Evolutionary conservation across 768 basidiomycete genomes (phyloP), one percentile per base, ranked within the genome.

Genomic region (Hericium coralloides): DNA sequence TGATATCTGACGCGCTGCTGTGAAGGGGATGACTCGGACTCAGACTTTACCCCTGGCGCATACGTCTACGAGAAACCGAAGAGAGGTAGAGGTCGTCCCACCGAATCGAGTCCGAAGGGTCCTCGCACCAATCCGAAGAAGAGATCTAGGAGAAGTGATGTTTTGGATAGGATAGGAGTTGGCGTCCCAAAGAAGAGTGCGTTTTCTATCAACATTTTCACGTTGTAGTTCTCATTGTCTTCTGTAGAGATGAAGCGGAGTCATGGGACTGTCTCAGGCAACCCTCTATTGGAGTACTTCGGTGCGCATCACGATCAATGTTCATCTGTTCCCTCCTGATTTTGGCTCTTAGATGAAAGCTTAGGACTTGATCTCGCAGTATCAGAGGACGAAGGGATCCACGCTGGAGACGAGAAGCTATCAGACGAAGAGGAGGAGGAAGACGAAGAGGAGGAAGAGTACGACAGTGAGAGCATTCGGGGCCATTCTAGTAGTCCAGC

Each of bases 21-120:
- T 60, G n/a, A n/a, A 75, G 79, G 77, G 53, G 59, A 65, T 2
- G 79, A 80, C 62, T 76, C 78, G 0, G 79, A 81, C 62, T 71
- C 77, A 36, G 79, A 80, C 50, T 81, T 81, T 60, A 72, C 70
- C 25, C 70, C 77, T 3, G 76, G 76, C 1, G 58, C 64, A 7
- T 74, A 73, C 58, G 55, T 74, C 57, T 45, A 64, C 55, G 50
- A 74, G 65, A 55, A 59, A 56, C 52, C 56, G 0, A 63, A 60
- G 58, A 31, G 31, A 2, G 73, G 70, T 55, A 23, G 49, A 50
- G 63, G 67, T 37, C 63, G 59, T 23, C 72, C 69, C 52, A 31
- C 31, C 31, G 31, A 31, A 4, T 31, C 31, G 31, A 31, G 31
- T 31, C 55, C 39, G 17, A 51, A 38, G 43, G 38, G 49, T 26